Percentiles rank a stretch among this genome's conserved stretches.
Evolutionary conservation across 371 early-diverging fungal species (phyloP).

Genomic region (Lichtheimia ramosa): DNA sequence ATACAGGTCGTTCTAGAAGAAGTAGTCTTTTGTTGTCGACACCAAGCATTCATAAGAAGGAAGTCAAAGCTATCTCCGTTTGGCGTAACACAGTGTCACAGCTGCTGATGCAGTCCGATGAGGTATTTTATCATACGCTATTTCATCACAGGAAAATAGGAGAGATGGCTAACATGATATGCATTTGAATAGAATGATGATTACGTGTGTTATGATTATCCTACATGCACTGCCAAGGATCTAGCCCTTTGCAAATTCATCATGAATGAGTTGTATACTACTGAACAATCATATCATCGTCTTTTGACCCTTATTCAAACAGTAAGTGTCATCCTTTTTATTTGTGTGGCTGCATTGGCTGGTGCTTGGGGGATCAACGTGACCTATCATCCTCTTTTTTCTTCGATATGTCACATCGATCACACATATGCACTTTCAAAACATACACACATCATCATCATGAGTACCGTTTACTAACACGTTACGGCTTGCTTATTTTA

Average conservation of each 20-base stretch:
- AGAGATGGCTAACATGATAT: neutral
- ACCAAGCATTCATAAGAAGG: slow-evolving; percentile 11
- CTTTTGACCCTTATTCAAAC: slow-evolving; percentile 31
- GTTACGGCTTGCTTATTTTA: slow-evolving; percentile 1
- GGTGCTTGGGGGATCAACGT: too few species aligned
- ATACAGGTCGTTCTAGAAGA: too few species aligned
- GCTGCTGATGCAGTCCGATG: neutral
- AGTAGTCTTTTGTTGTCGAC: neutral
- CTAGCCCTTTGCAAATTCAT: slow-evolving; percentile 22
- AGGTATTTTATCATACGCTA: neutral
- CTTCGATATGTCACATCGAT: neutral
- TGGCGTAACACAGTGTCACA: slow-evolving; percentile 20
- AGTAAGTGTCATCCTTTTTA: slow-evolving; percentile 15
- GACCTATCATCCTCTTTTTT: too few species aligned
- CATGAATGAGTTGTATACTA: slow-evolving; percentile 23
- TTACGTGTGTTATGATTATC: too few species aligned
- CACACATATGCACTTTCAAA: neutral
- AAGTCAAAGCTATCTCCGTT: slow-evolving; percentile 15
- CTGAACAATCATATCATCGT: slow-evolving; percentile 31
- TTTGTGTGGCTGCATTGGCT: too few species aligned
- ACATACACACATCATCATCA: neutral
- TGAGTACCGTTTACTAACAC: neutral
- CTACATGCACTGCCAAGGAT: too few species aligned
- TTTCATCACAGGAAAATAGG: neutral
- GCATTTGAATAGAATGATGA: neutral